Base-by-base conservation (phyloP, 257 asterid species). In the Nicotiana tomentosiformis region DNA sequence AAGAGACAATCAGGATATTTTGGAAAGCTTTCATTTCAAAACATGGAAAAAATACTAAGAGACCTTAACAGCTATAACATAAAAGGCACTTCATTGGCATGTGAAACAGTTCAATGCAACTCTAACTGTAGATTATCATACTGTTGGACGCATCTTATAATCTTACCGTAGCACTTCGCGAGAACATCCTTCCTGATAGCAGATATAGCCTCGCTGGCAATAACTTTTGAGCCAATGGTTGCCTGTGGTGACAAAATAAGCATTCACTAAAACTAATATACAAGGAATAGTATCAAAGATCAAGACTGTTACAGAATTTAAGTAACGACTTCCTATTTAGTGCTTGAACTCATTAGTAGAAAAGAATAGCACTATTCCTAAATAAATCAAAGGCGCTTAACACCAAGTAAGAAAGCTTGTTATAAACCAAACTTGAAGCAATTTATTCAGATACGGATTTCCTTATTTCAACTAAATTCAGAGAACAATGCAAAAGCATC, bases 171-270 rank as follows among this genome's bases (percentile, higher is more conserved):
- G 92, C 99, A 96, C 91, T 96, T 94, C 81, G 99, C 99, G 10
- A 93, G 93, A 86, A 96, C 99, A 80, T 96, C 99, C 88, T 96
- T 96, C 90, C 98, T 91, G 90, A 94, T 94, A 68, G 99, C 99
- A 53, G 98, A 94, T 84, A 96, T 81, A 82, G 99, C 88, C 90
- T 96, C 99, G 86, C 99, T 96, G 60, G 99, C 98, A 86, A 96
- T 93, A 83, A 96, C 99, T 90, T 94, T 96, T 85, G 98, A 78
- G 82, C 99, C 99, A 81, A 94, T 90, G 90, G 97, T 92, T 62
- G 99, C 99, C 99, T 96, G 89, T 37, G 78, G 78, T 82, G 86
- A 81, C 79, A 87, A 56, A 62, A 81, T 61, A 43, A 49, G 30
- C 66, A 58, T 35, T 76, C 64, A 51, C 64, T 35, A 74, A 10